Conservation (phyloP, 2,329 filamentous ascomycete species). For the Nothopassalora personata region DNA sequence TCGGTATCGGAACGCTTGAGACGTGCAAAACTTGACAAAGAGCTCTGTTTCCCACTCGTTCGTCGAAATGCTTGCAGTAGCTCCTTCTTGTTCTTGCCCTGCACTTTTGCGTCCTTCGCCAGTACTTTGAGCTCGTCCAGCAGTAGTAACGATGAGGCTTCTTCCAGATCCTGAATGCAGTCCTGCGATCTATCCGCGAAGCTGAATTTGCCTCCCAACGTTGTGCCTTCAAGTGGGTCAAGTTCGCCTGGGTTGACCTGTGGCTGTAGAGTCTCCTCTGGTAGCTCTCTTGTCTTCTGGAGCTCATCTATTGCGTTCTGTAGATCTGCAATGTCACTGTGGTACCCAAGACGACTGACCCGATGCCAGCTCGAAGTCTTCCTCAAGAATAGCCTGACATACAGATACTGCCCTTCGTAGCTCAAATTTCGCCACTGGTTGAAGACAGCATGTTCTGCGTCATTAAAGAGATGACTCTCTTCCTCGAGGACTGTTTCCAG, state of each 20-base stretch:
- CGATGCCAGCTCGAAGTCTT: constrained; percentile 93
- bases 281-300: constrained; percentile 55
- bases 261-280: constrained; percentile 36
- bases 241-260: constrained; percentile 46
- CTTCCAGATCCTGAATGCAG: constrained; percentile 70
- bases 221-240: constrained; percentile 42
- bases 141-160: constrained; percentile 74
- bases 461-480: constrained; percentile 80
- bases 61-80: constrained; percentile 68
- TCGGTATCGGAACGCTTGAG: constrained; percentile 60
- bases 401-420: constrained; percentile 91
- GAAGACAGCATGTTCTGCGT: constrained; percentile 73
- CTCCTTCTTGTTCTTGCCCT: constrained; percentile 83
- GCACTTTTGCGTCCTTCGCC: constrained; percentile 79
- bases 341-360: constrained; percentile 68
- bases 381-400: constrained; percentile 85
- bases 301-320: constrained; percentile 60
- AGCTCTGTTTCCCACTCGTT: constrained; percentile 67
- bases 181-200: constrained; percentile 77
- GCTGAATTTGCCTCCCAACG: constrained; percentile 55
- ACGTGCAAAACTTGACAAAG: constrained; percentile 61
- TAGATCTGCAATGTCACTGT: constrained; percentile 75
- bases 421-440: constrained; percentile 63
- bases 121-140: constrained; percentile 81
- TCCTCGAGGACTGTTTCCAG: constrained; percentile 84